Evolutionary conservation across 2,329 filamentous ascomycete genomes (phyloP), one percentile per base, ranked within the genome.

Genomic region (Orbilia blumenaviensis): DNA sequence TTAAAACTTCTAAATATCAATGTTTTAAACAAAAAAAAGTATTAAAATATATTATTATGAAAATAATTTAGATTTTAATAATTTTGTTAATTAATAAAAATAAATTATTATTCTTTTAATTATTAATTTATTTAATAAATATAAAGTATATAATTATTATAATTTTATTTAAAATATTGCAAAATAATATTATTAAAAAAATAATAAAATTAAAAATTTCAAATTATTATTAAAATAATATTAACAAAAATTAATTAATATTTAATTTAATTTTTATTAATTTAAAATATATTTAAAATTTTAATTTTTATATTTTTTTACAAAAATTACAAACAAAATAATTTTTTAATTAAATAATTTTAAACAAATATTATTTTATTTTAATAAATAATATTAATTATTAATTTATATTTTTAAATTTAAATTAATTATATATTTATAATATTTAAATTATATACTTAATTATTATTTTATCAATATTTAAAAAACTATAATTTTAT

Each of bases 131-230:
- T 18, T 34, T 63, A 8, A 34, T 4, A 12, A 21, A 25, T 32
- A 12, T n/a, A 12, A 46, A 14, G 41, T 21, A 48, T 18, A 63
- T 14, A 8, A 14, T 63, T 63, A 12, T 48, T 27, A 63, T 63
- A 48, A 21, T 63, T 34, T 16, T 12, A 12, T 63, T 63, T 25
- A 63, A 32, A 48, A 12, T 25, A 10, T 12, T 63, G 2, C 32
- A 46, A 18, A 14, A 63, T 23, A 14, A 63, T 34, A 46, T 63
- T 7, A 63, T 63, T 3, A 48, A 48, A 25, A 63, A 63, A 29
- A 18, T 2, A 9, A 12, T 3, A 1, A 12, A 46, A 3, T 29
- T 63, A n/a, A n/a, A 12, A 16, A 48, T 63, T 12, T 12, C 12
- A 7, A 48, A 48, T 12, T 25, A n/a, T 14, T 16, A 3, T 21